A percentile compares a stretch with the other conserved stretches of the same genome.
Conservation (phyloP, 306 rosid genomes). For the Vicia faba region DNA sequence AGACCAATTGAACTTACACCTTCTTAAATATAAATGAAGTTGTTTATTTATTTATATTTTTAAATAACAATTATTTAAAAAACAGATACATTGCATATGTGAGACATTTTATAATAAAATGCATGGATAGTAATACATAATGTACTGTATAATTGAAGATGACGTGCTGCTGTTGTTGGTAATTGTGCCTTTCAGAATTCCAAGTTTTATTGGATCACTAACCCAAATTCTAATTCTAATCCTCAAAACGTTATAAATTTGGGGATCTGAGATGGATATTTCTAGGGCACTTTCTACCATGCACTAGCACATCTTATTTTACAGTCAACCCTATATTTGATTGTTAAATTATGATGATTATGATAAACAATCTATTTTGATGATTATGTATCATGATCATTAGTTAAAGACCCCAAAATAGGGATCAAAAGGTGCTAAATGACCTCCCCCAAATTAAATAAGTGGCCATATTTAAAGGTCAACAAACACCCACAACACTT, state of each 20-base stretch:
- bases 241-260: neutral
- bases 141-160: neutral
- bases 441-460: constrained; percentile 16
- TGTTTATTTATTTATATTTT: too few species aligned
- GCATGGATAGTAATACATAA: neutral
- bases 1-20: too few species aligned
- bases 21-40: too few species aligned
- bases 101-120: too few species aligned
- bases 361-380: neutral
- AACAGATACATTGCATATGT: too few species aligned
- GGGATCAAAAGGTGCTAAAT: neutral
- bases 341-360: neutral
- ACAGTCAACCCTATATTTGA: too few species aligned
- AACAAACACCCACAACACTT: constrained; percentile 29
- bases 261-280: neutral
- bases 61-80: too few species aligned
- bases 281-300: neutral
- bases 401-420: neutral
- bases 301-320: neutral
- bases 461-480: constrained; percentile 10
- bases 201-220: constrained; percentile 5
- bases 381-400: neutral
- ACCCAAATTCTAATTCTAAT: neutral
- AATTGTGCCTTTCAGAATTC: neutral
- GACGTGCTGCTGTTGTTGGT: neutral